These are phyloP conservation scores for Pichia phayaonensis DNA, from an alignment of 805 yeast species.

Conservation along the genomic window DNA sequence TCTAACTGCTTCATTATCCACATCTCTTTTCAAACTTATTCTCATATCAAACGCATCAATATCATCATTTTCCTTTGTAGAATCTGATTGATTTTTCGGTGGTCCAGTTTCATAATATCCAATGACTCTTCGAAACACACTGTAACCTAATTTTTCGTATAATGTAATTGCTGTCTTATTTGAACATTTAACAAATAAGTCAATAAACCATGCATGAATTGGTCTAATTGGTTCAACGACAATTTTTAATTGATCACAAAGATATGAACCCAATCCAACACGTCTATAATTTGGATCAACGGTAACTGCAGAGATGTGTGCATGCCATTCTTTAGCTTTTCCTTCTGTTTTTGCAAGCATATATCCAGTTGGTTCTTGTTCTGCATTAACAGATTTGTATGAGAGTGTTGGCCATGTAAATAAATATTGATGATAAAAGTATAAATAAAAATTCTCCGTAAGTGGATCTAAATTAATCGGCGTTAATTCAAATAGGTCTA, in stretches of 20 bases:
- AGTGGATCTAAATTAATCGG: conserved; percentile 78
- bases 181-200: conserved; percentile 84
- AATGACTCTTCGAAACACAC: conserved; percentile 77
- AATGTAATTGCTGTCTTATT: conserved; percentile 71
- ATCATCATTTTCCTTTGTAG: conserved; percentile 48
- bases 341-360: conserved; percentile 99
- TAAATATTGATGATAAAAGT: conserved; percentile 78
- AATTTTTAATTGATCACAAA: conserved; percentile 67
- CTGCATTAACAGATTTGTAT: conserved; percentile 53
- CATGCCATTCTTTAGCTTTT: conserved; percentile 77
- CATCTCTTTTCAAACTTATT: conserved; percentile 52
- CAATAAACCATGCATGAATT: conserved; percentile 76
- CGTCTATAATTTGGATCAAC: conserved; percentile 77
- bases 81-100: conserved; percentile 8
- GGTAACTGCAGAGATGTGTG: conserved; percentile 95
- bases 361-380: conserved; percentile 47
- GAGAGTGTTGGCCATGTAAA: conserved; percentile 83
- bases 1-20: conserved; percentile 44
- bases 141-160: conserved; percentile 82
- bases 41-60: conserved; percentile 89
- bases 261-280: conserved; percentile 73
- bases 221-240: conserved; percentile 62
- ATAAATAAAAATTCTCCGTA: conserved; percentile 84
- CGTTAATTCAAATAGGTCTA: conserved; percentile 69
- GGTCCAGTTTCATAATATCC: conserved; percentile 62